Percentiles rank a stretch among this genome's conserved stretches.
These are phyloP conservation scores for Lumnitzera racemosa DNA, from an alignment of 345 rosid species.

Conservation along the genomic window DNA sequence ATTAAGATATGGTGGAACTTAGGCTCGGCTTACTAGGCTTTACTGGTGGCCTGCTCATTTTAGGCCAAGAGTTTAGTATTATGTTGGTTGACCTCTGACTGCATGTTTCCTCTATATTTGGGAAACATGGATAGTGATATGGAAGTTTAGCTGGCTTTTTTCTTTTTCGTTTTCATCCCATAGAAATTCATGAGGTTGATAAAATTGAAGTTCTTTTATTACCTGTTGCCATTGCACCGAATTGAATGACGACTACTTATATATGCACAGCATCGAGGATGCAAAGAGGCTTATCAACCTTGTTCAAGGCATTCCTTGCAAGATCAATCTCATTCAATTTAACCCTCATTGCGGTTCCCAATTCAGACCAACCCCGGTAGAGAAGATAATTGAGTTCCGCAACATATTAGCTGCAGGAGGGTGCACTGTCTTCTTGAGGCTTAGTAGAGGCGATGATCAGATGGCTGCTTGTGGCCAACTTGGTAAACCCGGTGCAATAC, in stretches of 20 bases:
- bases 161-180: too few relatives aligned
- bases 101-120: too few relatives aligned
- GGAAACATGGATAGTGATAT: too few relatives aligned
- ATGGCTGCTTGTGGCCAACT: conserved; percentile 99
- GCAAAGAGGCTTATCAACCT: conserved; percentile 78
- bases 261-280: conserved; percentile 61
- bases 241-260: background rate
- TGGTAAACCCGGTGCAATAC: conserved; percentile 58
- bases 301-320: conserved; percentile 89
- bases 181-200: too few relatives aligned
- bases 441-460: conserved; percentile 86
- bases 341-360: conserved; percentile 79
- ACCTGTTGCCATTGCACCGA: too few relatives aligned
- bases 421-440: conserved; percentile 54
- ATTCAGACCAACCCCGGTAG: conserved; percentile 65
- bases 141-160: too few relatives aligned
- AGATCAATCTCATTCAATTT: conserved; percentile 85
- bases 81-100: too few relatives aligned
- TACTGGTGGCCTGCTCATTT: too few relatives aligned
- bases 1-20: too few relatives aligned
- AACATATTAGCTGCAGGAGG: conserved; percentile 65
- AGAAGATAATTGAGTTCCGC: conserved; percentile 72
- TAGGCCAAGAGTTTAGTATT: too few relatives aligned
- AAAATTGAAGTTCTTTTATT: too few relatives aligned
- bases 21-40: too few relatives aligned